Evolutionary conservation across 192 early-diverging fungal species (phyloP).

Genomic region (Phycomyces blakesleeanus): DNA sequence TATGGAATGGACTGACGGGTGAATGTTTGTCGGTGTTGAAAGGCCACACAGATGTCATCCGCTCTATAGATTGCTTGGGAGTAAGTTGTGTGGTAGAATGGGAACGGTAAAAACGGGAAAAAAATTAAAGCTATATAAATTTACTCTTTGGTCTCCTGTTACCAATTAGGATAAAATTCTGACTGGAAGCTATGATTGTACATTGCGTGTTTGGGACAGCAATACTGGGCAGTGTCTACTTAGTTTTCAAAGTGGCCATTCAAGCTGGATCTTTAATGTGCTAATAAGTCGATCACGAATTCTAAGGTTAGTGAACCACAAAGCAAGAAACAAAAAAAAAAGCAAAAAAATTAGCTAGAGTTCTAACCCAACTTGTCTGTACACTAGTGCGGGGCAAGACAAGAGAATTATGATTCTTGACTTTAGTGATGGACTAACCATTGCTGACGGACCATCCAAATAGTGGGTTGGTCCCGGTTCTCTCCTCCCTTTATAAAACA

Average conservation of each 20-base stretch:
- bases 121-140: not conserved
- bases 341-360: not conserved
- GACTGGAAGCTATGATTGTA: constrained; percentile 88
- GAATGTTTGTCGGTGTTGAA: constrained; percentile 53
- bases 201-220: constrained; percentile 91
- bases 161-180: constrained; percentile 66
- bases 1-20: constrained; percentile 56
- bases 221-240: constrained; percentile 71
- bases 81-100: constrained; percentile 30
- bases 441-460: not conserved
- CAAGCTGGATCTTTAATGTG: constrained; percentile 95
- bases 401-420: constrained; percentile 39
- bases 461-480: too few relatives aligned
- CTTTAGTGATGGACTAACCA: constrained; percentile 24
- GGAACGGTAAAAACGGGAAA: constrained; percentile 19
- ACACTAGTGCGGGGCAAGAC: constrained; percentile 35
- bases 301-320: constrained; percentile 40
- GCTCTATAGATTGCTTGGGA: constrained; percentile 81
- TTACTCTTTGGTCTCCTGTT: too few relatives aligned
- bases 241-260: constrained; percentile 59
- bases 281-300: constrained; percentile 73
- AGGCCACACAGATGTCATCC: constrained; percentile 71
- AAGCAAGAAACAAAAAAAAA: constrained; percentile 1
- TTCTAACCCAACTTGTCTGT: not conserved
- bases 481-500: too few relatives aligned